Conservation (phyloP, 176 grass and related monocot species). For the Oryza australiensis region DNA sequence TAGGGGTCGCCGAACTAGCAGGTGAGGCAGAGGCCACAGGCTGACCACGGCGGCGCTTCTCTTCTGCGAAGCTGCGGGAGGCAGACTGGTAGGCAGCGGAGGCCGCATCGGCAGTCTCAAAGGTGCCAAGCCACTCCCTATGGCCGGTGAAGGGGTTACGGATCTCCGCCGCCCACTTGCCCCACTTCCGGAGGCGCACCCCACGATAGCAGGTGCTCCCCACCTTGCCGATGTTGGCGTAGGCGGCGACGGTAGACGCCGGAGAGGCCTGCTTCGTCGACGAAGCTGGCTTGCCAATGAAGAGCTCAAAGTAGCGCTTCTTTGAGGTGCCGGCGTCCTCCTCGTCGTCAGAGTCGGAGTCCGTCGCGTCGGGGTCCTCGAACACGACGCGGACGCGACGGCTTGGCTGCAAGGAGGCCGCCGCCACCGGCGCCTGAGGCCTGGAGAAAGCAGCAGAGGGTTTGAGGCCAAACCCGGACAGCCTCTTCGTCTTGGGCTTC, state of each 20-base stretch:
- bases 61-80: constrained; percentile 54
- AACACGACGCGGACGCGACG: constrained; percentile 65
- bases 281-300: constrained; percentile 33
- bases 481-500: constrained; percentile 42
- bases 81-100: constrained; percentile 62
- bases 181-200: constrained; percentile 83
- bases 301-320: constrained; percentile 56
- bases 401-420: not conserved
- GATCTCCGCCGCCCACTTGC: constrained; percentile 95
- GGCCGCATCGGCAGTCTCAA: constrained; percentile 60
- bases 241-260: constrained; percentile 1
- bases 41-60: constrained; percentile 54
- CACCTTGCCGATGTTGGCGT: constrained; percentile 13
- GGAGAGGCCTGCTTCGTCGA: not conserved
- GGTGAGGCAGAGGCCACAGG: not conserved
- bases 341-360: constrained; percentile 68
- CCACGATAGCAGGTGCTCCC: constrained; percentile 59
- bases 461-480: constrained; percentile 45
- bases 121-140: constrained; percentile 93
- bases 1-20: not conserved
- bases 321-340: not conserved
- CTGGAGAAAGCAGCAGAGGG: constrained; percentile 33
- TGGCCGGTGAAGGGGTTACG: constrained; percentile 76
- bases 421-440: not conserved
- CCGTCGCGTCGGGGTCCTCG: constrained; percentile 78